phyloP scores from a whole-genome alignment of 495 filamentous ascomycete species.

The Astrothelium subdiscretum region DNA sequence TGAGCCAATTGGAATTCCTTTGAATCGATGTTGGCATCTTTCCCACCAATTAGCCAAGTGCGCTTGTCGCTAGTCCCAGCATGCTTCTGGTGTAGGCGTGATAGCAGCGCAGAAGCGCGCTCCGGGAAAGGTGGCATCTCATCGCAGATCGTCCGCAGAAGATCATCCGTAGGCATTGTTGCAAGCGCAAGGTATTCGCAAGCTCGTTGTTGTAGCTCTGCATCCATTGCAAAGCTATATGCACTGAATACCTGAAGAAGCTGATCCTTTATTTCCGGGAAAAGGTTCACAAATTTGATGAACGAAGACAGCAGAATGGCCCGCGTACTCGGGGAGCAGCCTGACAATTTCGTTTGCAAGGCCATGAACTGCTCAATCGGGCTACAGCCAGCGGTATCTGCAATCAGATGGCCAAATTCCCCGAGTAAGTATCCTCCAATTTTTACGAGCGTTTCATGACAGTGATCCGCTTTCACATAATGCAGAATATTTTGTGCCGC shows the following conservation, averaged over 20 bases:
- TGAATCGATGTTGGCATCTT: slow-evolving; percentile 76
- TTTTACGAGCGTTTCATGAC: slow-evolving; percentile 94
- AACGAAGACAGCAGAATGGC: slow-evolving; percentile 92
- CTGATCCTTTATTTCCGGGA: slow-evolving; percentile 97
- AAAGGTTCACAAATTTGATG: slow-evolving; percentile 96
- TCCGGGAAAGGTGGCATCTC: slow-evolving; percentile 99
- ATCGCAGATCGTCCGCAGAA: slow-evolving; percentile 91
- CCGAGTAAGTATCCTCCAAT: slow-evolving; percentile 93
- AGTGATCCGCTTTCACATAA: slow-evolving; percentile 81
- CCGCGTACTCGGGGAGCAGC: slow-evolving; percentile 75
- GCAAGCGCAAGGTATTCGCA: slow-evolving; percentile 91
- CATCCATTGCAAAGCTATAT: slow-evolving; percentile 91
- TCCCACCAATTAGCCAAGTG: slow-evolving; percentile 91
- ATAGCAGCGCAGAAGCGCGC: slow-evolving; percentile 80
- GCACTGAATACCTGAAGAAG: slow-evolving; percentile 78
- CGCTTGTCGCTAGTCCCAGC: slow-evolving; percentile 83
- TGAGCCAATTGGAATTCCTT: slow-evolving; percentile 74
- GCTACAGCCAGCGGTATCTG: slow-evolving; percentile 84
- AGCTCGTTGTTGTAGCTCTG: slow-evolving; percentile 90
- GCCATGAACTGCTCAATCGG: slow-evolving; percentile 97
- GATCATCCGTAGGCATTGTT: slow-evolving; percentile 75
- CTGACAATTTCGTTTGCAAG: slow-evolving; percentile 78
- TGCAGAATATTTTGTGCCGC: slow-evolving; percentile 83
- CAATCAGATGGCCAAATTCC: slow-evolving; percentile 95
- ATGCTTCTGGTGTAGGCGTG: slow-evolving; percentile 86